phyloP scores from a whole-genome alignment of 164 flowering plant species.

The Cinnamomum chago region DNA sequence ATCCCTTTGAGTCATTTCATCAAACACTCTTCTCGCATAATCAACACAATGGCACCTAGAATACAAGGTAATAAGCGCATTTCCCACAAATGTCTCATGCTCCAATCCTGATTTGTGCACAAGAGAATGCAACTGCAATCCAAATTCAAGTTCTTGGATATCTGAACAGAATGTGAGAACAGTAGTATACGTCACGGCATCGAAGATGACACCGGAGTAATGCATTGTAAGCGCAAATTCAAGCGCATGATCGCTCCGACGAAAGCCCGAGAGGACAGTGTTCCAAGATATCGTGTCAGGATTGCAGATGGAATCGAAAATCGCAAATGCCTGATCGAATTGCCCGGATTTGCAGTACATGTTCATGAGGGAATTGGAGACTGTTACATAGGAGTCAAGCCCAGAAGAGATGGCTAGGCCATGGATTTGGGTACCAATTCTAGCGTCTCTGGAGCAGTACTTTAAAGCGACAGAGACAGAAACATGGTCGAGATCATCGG shows the following conservation, averaged over 20 bases:
- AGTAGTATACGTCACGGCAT: conserved; percentile 60
- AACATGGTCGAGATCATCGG: conserved; percentile 35
- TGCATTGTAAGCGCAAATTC: conserved; percentile 54
- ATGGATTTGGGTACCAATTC: conserved; percentile 57
- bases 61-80: conserved; percentile 70
- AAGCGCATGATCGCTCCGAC: conserved; percentile 38
- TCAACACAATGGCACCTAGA: conserved; percentile 38
- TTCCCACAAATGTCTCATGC: conserved; percentile 66
- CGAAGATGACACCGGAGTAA: conserved; percentile 54
- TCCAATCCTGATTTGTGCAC: conserved; percentile 45
- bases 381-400: conserved; percentile 38
- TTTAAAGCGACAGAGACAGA: conserved; percentile 55
- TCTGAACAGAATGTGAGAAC: conserved; percentile 55
- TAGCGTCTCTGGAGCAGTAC: conserved; percentile 47
- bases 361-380: conserved; percentile 79
- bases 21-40: conserved; percentile 60
- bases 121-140: conserved; percentile 56
- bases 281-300: conserved; percentile 84
- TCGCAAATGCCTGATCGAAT: conserved; percentile 36
- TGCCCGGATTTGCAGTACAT: conserved; percentile 59
- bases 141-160: conserved; percentile 42
- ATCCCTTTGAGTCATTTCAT: conserved; percentile 60
- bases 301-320: conserved; percentile 40
- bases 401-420: conserved; percentile 62
- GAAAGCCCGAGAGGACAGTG: conserved; percentile 67